Conservation (phyloP, 2,329 filamentous ascomycete species). For the Drechmeria coniospora region DNA sequence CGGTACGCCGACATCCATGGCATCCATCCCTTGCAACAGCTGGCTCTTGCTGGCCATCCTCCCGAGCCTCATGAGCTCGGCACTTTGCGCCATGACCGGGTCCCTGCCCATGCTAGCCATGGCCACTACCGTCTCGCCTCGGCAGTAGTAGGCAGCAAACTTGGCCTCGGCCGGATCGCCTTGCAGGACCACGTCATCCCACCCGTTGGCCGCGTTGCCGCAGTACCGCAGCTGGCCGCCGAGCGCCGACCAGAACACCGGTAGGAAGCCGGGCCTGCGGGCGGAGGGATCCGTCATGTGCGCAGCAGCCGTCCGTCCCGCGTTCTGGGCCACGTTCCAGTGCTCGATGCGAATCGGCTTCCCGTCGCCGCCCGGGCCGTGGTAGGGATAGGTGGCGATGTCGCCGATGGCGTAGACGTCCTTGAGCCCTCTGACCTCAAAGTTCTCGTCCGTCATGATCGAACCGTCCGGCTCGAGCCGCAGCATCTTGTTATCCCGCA, state of each 20-base stretch:
- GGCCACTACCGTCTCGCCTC: slow-evolving; percentile 74
- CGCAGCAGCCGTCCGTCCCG: slow-evolving; percentile 63
- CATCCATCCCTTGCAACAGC: slow-evolving; percentile 46
- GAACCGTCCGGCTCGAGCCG: slow-evolving; percentile 74
- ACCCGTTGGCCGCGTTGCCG: slow-evolving; percentile 68
- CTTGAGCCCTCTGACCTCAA: slow-evolving; percentile 57
- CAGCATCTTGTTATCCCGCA: slow-evolving; percentile 56
- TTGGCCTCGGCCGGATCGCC: slow-evolving; percentile 64
- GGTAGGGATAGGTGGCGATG: slow-evolving; percentile 88
- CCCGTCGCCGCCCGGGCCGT: slow-evolving; percentile 70
- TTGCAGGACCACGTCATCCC: slow-evolving; percentile 69
- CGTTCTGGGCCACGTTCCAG: slow-evolving; percentile 95
- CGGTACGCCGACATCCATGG: slow-evolving; percentile 22
- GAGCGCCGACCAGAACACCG: slow-evolving; percentile 92
- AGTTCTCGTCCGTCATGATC: slow-evolving; percentile 63
- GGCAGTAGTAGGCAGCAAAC: slow-evolving; percentile 80
- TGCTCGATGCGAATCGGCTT: slow-evolving; percentile 76
- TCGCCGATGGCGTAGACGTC: slow-evolving; percentile 90
- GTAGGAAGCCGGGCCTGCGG: slow-evolving; percentile 61
- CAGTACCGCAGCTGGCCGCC: slow-evolving; percentile 85
- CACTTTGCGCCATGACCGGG: slow-evolving; percentile 67
- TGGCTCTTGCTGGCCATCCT: slow-evolving; percentile 76
- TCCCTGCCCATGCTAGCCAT: slow-evolving; percentile 85
- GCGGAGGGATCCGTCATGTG: slow-evolving; percentile 53
- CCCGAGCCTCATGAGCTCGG: slow-evolving; percentile 68